Evolutionary conservation across 2,329 filamentous ascomycete species (phyloP), one percentile per base, ranked within the genome.

Genomic region (Nemania serpens): DNA sequence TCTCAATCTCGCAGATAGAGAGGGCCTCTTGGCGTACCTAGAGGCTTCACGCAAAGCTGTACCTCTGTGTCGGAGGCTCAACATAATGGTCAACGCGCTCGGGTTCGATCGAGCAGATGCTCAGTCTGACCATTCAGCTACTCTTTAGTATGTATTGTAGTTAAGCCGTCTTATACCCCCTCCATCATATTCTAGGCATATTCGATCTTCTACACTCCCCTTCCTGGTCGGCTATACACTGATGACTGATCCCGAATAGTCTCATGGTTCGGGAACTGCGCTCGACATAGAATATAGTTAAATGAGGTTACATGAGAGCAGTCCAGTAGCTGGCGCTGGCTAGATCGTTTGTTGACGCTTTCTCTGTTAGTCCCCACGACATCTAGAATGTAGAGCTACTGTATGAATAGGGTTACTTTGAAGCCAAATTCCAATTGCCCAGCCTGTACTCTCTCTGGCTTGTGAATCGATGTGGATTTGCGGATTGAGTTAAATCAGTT

Each of bases 1-100:
- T 5, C 65, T 72, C 22, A 64, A 63, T 13, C 33, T 68, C 13
- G 70, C 69, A 1, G 70, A 71, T 47, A 61, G 55, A 15, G 69
- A 71, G 42, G 58, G 60, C 37, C 17, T 70, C 5, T 15, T 62
- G 29, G 49, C 64, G 15, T 69, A 69, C 47, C 58, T 73, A 1
- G 68, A 70, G 42, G 67, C 66, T 22, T 37, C 71, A 43, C 64
- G 61, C 4, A 43, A 61, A 7, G 69, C 68, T 7, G 47, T 47
- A 20, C 65, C 69, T 41, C 49, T 70, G 47, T 73, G 72, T 61
- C 33, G 49, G 20, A 67, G 64, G 13, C 59, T 64, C 3, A 69
- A n/a, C n/a, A n/a, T n/a, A n/a, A n/a, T n/a, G n/a, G n/a, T n/a
- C n/a, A n/a, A n/a, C n/a, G n/a, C n/a, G 69, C 36, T 72, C 66